Evolutionary conservation across 2,329 filamentous ascomycete genomes (phyloP).

Genomic region (Calonectria pseudoreteaudii): DNA sequence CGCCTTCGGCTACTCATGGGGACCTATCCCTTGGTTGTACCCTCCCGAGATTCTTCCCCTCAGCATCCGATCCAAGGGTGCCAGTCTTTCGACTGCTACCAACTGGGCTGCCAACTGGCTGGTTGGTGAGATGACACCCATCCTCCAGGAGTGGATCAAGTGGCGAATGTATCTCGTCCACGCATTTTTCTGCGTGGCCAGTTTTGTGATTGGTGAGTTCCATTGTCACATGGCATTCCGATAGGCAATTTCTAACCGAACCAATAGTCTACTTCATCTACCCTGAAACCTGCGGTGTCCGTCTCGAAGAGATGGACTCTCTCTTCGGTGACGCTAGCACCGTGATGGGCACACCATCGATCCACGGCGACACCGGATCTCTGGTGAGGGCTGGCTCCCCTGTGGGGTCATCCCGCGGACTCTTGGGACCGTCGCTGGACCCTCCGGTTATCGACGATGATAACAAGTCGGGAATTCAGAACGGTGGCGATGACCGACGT

Average conservation of each 20-base stretch:
- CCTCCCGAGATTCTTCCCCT: slow-evolving; percentile 98
- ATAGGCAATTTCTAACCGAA: slow-evolving; percentile 18
- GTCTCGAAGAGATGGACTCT: slow-evolving; percentile 95
- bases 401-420: slow-evolving; percentile 77
- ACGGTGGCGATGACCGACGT: slow-evolving; percentile 53
- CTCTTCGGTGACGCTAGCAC: slow-evolving; percentile 95
- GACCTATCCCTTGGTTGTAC: slow-evolving; percentile 97
- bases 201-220: slow-evolving; percentile 94
- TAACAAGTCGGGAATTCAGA: slow-evolving; percentile 55
- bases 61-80: slow-evolving; percentile 96
- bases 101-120: slow-evolving; percentile 99
- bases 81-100: slow-evolving; percentile 92
- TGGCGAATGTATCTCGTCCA: slow-evolving; percentile 97
- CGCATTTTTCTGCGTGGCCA: slow-evolving; percentile 95
- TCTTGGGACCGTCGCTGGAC: slow-evolving; percentile 76
- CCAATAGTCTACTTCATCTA: slow-evolving; percentile 94
- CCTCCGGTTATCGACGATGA: slow-evolving; percentile 73
- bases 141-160: slow-evolving; percentile 89
- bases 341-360: slow-evolving; percentile 79
- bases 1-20: slow-evolving; percentile 94
- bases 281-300: slow-evolving; percentile 94
- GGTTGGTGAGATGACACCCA: slow-evolving; percentile 93
- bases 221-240: slow-evolving; percentile 31
- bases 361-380: slow-evolving; percentile 84
- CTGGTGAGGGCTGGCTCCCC: slow-evolving; percentile 80